A percentile compares a stretch with the other conserved stretches of the same genome.
phyloP scores from a whole-genome alignment of 495 filamentous ascomycete species.

The Parmelia sp. region DNA sequence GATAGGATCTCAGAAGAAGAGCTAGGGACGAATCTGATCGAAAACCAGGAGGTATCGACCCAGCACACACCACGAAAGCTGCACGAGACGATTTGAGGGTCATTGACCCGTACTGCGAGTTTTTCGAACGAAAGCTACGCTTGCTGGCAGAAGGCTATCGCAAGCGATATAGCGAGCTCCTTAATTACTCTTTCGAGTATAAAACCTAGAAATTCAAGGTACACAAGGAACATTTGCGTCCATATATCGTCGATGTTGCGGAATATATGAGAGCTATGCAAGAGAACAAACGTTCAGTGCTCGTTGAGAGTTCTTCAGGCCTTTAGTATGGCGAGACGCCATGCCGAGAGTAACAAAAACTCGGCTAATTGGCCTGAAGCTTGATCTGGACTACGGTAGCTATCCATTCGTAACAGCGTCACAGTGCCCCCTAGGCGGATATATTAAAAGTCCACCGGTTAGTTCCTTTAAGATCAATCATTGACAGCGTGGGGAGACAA shows the following conservation, averaged over 20 bases:
- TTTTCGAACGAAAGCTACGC: slow-evolving; percentile 69
- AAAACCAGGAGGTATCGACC: too few relatives aligned
- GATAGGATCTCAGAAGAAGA: slow-evolving; percentile 66
- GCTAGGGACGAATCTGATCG: too few relatives aligned
- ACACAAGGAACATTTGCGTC: slow-evolving; percentile 60
- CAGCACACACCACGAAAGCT: slow-evolving; percentile 78
- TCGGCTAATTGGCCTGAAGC: too few relatives aligned
- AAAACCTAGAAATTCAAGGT: slow-evolving; percentile 67
- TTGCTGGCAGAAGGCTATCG: slow-evolving; percentile 59
- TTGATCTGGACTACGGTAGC: slow-evolving; percentile 70
- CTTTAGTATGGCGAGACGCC: too few relatives aligned
- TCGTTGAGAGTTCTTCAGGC: slow-evolving; percentile 89
- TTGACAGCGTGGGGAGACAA: too few relatives aligned
- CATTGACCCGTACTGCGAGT: slow-evolving; percentile 66
- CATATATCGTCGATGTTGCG: slow-evolving; percentile 64
- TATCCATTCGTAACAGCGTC: slow-evolving; percentile 84
- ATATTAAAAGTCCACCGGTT: slow-evolving; percentile 64
- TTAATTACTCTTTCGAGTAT: slow-evolving; percentile 70
- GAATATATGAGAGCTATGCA: slow-evolving; percentile 51
- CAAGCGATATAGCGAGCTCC: slow-evolving; percentile 66
- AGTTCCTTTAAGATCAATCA: slow-evolving; percentile 40
- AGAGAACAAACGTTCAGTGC: slow-evolving; percentile 53
- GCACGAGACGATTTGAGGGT: slow-evolving; percentile 67
- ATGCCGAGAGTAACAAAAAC: too few relatives aligned
- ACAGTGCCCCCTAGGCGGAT: slow-evolving; percentile 47